These are phyloP conservation scores for Fusarium secorum DNA, from an alignment of 2,329 filamentous ascomycete species.

Conservation along the genomic window DNA sequence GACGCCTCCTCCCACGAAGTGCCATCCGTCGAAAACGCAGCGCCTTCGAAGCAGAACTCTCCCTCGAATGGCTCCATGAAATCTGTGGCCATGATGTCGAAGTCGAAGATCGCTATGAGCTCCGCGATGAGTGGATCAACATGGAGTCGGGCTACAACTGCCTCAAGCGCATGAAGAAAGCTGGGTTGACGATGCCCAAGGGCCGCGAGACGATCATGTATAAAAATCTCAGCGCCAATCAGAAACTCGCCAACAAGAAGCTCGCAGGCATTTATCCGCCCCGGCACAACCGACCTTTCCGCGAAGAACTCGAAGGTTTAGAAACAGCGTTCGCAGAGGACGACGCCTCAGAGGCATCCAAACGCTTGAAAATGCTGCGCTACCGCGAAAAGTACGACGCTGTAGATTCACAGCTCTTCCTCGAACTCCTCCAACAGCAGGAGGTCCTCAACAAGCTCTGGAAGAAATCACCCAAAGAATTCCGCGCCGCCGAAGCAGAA, in stretches of 20 bases:
- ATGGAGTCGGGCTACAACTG: slow-evolving; percentile 52
- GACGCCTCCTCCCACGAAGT: slow-evolving; percentile 65
- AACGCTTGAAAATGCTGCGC: slow-evolving; percentile 43
- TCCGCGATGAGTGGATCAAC: slow-evolving; percentile 60
- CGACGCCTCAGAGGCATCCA: neutral
- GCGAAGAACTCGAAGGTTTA: slow-evolving; percentile 53
- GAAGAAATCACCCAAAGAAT: slow-evolving; percentile 35
- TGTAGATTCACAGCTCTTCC: slow-evolving; percentile 36
- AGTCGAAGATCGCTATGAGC: slow-evolving; percentile 39
- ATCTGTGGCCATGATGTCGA: slow-evolving; percentile 57
- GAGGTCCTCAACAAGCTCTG: slow-evolving; percentile 34
- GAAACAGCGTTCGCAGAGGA: slow-evolving; percentile 38
- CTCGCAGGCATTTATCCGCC: slow-evolving; percentile 46
- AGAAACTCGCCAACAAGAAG: slow-evolving; percentile 27
- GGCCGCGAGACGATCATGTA: slow-evolving; percentile 52
- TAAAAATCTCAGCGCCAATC: slow-evolving; percentile 35
- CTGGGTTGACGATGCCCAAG: slow-evolving; percentile 53
- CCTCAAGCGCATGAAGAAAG: slow-evolving; percentile 56
- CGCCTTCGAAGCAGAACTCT: slow-evolving; percentile 66
- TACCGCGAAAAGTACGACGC: slow-evolving; percentile 40
- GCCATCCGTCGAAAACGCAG: slow-evolving; percentile 63
- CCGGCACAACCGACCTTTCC: slow-evolving; percentile 50
- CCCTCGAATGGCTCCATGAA: slow-evolving; percentile 66
- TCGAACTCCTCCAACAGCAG: slow-evolving; percentile 47
- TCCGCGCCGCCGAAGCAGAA: slow-evolving; percentile 42